Conservation (phyloP, 176 grass and related monocot species). For the Avena insularis region DNA sequence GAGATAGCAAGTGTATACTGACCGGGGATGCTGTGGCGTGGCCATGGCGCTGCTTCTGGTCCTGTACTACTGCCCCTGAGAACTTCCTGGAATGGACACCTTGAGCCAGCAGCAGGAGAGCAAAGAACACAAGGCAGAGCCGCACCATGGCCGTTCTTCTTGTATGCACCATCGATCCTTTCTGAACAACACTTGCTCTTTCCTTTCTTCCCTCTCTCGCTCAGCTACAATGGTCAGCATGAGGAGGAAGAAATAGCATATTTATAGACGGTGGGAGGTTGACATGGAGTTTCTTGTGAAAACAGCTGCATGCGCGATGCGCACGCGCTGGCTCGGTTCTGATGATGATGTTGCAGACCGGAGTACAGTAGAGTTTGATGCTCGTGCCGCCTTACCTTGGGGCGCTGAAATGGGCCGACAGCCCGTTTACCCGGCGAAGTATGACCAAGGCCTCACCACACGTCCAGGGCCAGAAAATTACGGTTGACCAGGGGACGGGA, state of each 20-base stretch:
- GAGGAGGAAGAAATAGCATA: slow-evolving; percentile 15
- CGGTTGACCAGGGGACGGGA: slow-evolving; percentile 41
- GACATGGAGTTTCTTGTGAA: not conserved
- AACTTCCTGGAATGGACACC: slow-evolving; percentile 35
- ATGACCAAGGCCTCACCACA: slow-evolving; percentile 4
- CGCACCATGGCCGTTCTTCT: slow-evolving; percentile 4
- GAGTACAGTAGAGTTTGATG: slow-evolving; percentile 12
- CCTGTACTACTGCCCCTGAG: not conserved
- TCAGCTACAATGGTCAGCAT: slow-evolving; percentile 17
- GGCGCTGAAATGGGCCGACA: slow-evolving; percentile 2
- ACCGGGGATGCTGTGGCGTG: slow-evolving; percentile 1
- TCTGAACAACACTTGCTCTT: not conserved
- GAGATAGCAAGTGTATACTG: not conserved
- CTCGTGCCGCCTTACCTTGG: slow-evolving; percentile 28
- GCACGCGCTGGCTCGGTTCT: slow-evolving; percentile 11
- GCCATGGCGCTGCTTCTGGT: slow-evolving; percentile 20
- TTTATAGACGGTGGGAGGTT: slow-evolving; percentile 17
- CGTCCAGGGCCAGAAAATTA: not conserved
- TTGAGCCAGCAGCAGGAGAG: slow-evolving; percentile 21
- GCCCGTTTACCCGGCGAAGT: not conserved
- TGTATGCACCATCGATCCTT: not conserved
- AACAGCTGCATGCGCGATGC: slow-evolving; percentile 14
- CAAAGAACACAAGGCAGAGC: not conserved
- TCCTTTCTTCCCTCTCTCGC: not conserved
- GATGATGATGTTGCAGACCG: not conserved